Evolutionary conservation across 2,329 filamentous ascomycete genomes (phyloP), one percentile per base, ranked within the genome.

Genomic region (Talaromyces sp.): DNA sequence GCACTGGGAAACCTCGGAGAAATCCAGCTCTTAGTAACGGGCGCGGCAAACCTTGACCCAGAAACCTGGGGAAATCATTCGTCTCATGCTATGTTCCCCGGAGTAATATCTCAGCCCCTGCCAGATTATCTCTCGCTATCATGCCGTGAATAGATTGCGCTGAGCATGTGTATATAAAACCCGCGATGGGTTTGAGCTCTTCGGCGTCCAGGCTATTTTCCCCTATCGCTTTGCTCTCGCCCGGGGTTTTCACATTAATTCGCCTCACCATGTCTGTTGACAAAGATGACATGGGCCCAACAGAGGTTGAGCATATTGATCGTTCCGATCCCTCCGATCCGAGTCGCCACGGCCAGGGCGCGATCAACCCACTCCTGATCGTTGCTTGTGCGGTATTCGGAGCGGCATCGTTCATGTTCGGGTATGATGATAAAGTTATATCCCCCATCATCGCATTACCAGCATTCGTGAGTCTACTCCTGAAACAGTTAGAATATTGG

Each of bases 401-500:
- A 11, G 65, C 67, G 4, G 66, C 67, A 1, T 68, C 67, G 8
- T 68, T 70, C 33, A 48, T 70, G n/a, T 70, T 70, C 41, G 67
- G 67, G 3, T 70, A 65, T 30, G 66, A 70, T 29, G 66, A 70
- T 54, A 70, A 70, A 36, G 54, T 70, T 30, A 70, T 70, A 6
- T 70, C 67, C 4, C 66, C 67, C 0, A 58, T 70, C 40, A 64
- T 60, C n/a, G 66, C 67, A 16, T 54, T 69, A 43, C 42, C 52
- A 20, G 56, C 51, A 10, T 69, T 68, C 57, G 66, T 69, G 51
- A 63, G 66, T 41, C 19, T 24, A 16, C 11, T 35, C 24, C 40
- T 46, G 17, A 10, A n/a, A 22, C 35, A 19, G 22, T 45, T 29
- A 35, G 30, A 41, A 42, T 45, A 22, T 14, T 16, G 16, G 20